Evolutionary conservation across 2,329 filamentous ascomycete genomes (phyloP).

Genomic region (Penicillium sp.): DNA sequence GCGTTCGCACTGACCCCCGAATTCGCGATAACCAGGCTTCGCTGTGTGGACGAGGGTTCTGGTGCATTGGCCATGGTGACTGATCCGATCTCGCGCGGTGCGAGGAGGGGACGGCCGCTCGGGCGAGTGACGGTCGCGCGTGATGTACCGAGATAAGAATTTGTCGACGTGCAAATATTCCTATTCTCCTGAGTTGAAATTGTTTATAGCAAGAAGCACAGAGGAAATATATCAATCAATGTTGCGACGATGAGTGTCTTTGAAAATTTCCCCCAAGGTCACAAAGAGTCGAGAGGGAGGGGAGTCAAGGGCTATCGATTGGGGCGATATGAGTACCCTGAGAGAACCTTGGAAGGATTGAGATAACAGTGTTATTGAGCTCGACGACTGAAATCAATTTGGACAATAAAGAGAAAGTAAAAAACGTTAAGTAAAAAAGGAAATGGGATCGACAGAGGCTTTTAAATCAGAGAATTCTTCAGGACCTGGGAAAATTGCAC

Average conservation of each 20-base stretch:
- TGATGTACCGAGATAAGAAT: not conserved
- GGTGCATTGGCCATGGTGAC: constrained; percentile 4
- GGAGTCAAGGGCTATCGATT: not conserved
- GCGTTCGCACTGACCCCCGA: constrained; percentile 23
- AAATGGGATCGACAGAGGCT: not conserved
- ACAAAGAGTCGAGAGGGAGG: not conserved
- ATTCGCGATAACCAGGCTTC: not conserved
- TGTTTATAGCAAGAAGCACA: not conserved
- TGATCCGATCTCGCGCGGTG: not conserved
- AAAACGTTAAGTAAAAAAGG: not conserved
- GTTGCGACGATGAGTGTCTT: not conserved
- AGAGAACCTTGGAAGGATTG: not conserved
- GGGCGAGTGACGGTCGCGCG: not conserved
- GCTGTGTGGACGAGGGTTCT: constrained; percentile 10
- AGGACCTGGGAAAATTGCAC: constrained; percentile 1
- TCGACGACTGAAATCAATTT: not conserved
- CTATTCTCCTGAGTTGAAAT: not conserved
- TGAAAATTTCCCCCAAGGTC: not conserved
- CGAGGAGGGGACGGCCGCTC: not conserved
- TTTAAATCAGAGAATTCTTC: not conserved
- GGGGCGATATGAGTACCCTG: not conserved
- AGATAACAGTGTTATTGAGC: not conserved
- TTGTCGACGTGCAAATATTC: not conserved
- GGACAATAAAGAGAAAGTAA: not conserved
- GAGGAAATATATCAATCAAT: not conserved